Percentiles rank a stretch among this genome's conserved stretches.
Conservation (phyloP, 768 basidiomycete species). For the Tulasnella calospora region DNA sequence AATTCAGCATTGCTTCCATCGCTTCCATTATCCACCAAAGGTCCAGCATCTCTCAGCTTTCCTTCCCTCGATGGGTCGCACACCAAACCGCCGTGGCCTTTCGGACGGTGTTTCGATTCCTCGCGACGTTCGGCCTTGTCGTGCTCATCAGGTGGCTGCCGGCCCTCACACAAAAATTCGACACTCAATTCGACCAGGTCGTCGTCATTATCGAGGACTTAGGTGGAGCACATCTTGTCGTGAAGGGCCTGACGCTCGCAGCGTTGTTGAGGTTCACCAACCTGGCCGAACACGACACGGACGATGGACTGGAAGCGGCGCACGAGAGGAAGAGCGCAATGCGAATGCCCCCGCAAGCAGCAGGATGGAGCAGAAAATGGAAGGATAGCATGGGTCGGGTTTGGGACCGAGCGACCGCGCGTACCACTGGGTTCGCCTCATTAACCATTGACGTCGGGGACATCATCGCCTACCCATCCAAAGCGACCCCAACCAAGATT, state of each 20-base stretch:
- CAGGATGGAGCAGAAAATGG: constrained; percentile 53
- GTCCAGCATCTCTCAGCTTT: constrained; percentile 13
- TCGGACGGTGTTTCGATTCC: constrained; percentile 56
- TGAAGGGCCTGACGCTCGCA: constrained; percentile 50
- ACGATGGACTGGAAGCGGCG: constrained; percentile 29
- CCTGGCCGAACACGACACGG: constrained; percentile 38
- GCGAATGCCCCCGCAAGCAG: not conserved
- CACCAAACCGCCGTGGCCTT: constrained; percentile 42
- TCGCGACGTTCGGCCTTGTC: constrained; percentile 51
- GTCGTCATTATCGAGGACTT: constrained; percentile 49
- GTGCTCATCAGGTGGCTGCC: constrained; percentile 61
- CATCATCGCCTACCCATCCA: constrained; percentile 32
- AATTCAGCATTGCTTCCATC: constrained; percentile 25
- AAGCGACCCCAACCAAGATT: not conserved
- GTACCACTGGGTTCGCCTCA: constrained; percentile 48
- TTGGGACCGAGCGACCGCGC: constrained; percentile 64
- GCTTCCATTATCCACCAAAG: constrained; percentile 2
- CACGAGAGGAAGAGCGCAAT: constrained; percentile 10
- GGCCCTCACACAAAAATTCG: constrained; percentile 59
- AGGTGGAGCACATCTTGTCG: constrained; percentile 50
- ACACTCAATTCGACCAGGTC: constrained; percentile 60
- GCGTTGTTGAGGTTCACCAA: constrained; percentile 54
- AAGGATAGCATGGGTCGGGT: constrained; percentile 57
- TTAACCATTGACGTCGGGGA: constrained; percentile 46
- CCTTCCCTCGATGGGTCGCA: constrained; percentile 36